A percentile compares a stretch with the other conserved stretches of the same genome.
These are phyloP conservation scores for Neolentinus lepideus DNA, from an alignment of 1,284 basidiomycete species.

Conservation along the genomic window DNA sequence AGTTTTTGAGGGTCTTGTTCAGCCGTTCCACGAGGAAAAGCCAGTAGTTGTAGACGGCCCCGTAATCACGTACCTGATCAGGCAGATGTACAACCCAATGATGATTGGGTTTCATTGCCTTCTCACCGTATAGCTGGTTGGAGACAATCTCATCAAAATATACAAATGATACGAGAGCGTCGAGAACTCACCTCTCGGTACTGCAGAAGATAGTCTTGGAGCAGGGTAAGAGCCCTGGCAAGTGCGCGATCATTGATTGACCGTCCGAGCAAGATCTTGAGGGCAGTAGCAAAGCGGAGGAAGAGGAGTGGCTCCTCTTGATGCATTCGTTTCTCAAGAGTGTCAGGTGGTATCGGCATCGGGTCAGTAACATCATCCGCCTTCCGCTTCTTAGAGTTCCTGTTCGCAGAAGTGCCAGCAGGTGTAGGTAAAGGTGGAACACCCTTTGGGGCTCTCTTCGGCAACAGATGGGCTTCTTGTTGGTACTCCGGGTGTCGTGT, in stretches of 20 bases:
- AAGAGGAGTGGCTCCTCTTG: constrained; percentile 4
- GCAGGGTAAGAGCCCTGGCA: too few relatives aligned
- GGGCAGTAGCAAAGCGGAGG: constrained; percentile 9
- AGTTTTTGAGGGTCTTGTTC: constrained; percentile 20
- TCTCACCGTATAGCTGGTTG: constrained; percentile 11
- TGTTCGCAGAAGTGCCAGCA: too few relatives aligned
- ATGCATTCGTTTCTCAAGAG: constrained; percentile 6
- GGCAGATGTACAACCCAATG: constrained; percentile 13
- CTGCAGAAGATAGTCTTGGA: too few relatives aligned
- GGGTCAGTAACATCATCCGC: too few relatives aligned
- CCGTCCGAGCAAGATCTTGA: constrained; percentile 10
- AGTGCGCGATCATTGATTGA: constrained; percentile 1
- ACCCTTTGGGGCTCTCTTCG: too few relatives aligned
- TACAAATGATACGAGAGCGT: too few relatives aligned
- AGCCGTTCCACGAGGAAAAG: constrained; percentile 18
- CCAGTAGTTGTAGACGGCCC: constrained; percentile 19
- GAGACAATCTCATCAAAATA: too few relatives aligned
- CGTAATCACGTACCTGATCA: constrained; percentile 13
- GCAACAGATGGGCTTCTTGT: too few relatives aligned
- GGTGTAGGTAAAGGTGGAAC: too few relatives aligned
- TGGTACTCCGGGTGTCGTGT: too few relatives aligned
- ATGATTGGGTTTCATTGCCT: constrained; percentile 12
- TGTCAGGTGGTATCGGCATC: background rate
- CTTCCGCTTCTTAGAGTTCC: constrained; percentile 5
- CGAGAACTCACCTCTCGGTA: too few relatives aligned